Percentiles rank a stretch among this genome's conserved stretches.
phyloP scores from a whole-genome alignment of 306 rosid species.

The Purshia tridentata region DNA sequence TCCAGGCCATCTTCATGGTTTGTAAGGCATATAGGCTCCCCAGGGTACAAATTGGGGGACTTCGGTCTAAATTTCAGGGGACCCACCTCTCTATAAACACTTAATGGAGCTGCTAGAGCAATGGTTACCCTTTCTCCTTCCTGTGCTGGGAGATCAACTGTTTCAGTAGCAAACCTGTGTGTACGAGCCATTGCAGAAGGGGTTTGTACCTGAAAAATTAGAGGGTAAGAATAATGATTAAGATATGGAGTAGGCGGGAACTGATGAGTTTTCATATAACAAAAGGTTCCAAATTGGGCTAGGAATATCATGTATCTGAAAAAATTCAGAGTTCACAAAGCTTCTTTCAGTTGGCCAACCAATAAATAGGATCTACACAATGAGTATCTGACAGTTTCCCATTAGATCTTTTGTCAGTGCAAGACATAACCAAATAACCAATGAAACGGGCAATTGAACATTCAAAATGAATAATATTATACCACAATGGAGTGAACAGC shows the following conservation, averaged over 20 bases:
- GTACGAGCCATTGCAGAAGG: conserved; percentile 95
- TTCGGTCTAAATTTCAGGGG: conserved; percentile 83
- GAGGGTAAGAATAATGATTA: conserved; percentile 6
- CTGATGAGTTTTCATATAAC: not conserved
- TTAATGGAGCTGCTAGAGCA: conserved; percentile 86
- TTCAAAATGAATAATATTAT: conserved; percentile 29
- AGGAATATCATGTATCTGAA: not conserved
- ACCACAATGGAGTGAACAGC: conserved; percentile 99
- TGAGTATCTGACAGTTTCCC: too few species aligned
- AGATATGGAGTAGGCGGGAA: conserved; percentile 16
- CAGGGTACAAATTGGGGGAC: conserved; percentile 68
- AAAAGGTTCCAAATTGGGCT: not conserved
- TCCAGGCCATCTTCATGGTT: conserved; percentile 92
- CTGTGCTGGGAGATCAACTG: conserved; percentile 91
- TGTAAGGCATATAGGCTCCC: conserved; percentile 91
- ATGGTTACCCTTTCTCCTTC: conserved; percentile 90
- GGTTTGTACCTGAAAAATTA: conserved; percentile 61
- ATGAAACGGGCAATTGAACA: conserved; percentile 19
- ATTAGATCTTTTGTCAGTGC: too few species aligned
- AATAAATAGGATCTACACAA: not conserved
- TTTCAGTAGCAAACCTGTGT: conserved; percentile 91
- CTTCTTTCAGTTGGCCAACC: not conserved
- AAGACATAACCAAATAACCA: not conserved
- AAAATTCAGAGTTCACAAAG: not conserved
- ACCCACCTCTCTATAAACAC: conserved; percentile 69